A percentile compares a stretch with the other conserved stretches of the same genome.
Conservation (phyloP, 2,329 filamentous ascomycete species). For the Penicillium sp. region DNA sequence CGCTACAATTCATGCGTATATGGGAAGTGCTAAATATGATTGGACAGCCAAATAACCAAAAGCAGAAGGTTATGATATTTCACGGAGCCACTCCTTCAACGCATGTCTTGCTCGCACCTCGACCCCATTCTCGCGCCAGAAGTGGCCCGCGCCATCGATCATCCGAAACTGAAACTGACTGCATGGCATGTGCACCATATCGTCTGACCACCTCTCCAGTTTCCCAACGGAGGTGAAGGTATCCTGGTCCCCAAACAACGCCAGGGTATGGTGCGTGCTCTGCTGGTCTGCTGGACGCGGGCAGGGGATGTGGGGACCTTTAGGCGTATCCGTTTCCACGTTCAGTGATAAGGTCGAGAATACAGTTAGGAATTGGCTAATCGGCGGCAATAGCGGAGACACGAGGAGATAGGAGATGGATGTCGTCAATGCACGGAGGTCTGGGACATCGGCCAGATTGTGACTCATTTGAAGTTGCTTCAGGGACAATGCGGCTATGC, state of each 20-base stretch:
- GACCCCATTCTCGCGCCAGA: slow-evolving; percentile 60
- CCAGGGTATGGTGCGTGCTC: slow-evolving; percentile 59
- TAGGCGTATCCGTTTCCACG: slow-evolving; percentile 27
- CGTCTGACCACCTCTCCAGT: slow-evolving; percentile 65
- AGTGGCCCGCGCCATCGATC: slow-evolving; percentile 59
- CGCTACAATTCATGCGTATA: slow-evolving; percentile 1
- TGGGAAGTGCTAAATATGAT: neutral
- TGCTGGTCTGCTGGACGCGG: slow-evolving; percentile 57
- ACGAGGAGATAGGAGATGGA: slow-evolving; percentile 57
- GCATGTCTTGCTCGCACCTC: slow-evolving; percentile 41
- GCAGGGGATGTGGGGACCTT: slow-evolving; percentile 31
- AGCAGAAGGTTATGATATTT: slow-evolving; percentile 7
- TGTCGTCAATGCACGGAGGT: slow-evolving; percentile 16
- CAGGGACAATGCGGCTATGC: slow-evolving; percentile 65
- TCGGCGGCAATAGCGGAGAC: slow-evolving; percentile 59
- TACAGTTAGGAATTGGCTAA: slow-evolving; percentile 64
- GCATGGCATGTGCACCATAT: slow-evolving; percentile 46
- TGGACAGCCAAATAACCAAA: neutral
- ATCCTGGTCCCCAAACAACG: slow-evolving; percentile 74
- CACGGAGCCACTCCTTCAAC: slow-evolving; percentile 44
- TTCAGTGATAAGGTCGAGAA: slow-evolving; percentile 50
- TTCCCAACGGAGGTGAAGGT: slow-evolving; percentile 67
- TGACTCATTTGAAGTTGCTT: slow-evolving; percentile 37
- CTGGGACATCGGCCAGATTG: neutral
- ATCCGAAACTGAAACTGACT: slow-evolving; percentile 53